Percentiles rank a stretch among this genome's conserved stretches.
These are phyloP conservation scores for Bonnemaisonia californica DNA, from an alignment of 31 red algal species.

Conservation along the genomic window DNA sequence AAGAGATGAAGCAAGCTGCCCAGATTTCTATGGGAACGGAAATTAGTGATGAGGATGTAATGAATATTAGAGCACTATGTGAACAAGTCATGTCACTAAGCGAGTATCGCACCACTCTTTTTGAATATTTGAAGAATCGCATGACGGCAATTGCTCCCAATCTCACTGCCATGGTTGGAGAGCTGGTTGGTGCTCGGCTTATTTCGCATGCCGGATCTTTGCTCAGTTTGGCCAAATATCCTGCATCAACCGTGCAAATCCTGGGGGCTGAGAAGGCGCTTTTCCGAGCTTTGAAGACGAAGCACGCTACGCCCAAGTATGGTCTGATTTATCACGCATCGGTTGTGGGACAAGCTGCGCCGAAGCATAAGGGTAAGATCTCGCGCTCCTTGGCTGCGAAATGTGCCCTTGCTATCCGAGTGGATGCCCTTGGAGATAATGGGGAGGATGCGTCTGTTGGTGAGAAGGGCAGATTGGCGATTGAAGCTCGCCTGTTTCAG, in stretches of 20 bases:
- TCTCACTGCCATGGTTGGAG: slow-evolving; percentile 96
- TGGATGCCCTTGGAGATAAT: slow-evolving; percentile 89
- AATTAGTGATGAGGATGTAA: slow-evolving; percentile 93
- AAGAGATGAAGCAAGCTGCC: slow-evolving; percentile 87
- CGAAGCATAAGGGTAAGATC: slow-evolving; percentile 97
- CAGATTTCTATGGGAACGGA: slow-evolving; percentile 98
- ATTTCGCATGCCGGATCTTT: slow-evolving; percentile 97
- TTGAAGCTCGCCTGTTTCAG: slow-evolving; percentile 71
- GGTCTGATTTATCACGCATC: slow-evolving; percentile 97
- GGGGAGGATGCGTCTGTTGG: slow-evolving; percentile 70
- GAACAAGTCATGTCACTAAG: slow-evolving; percentile 87
- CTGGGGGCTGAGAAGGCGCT: slow-evolving; percentile 98
- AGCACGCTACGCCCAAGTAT: slow-evolving; percentile 98
- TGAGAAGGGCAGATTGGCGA: slow-evolving; percentile 62
- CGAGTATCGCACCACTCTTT: slow-evolving; percentile 84
- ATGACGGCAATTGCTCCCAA: slow-evolving; percentile 97
- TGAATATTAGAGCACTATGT: slow-evolving; percentile 84
- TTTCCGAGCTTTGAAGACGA: slow-evolving; percentile 98
- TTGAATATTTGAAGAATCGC: slow-evolving; percentile 92
- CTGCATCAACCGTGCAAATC: slow-evolving; percentile 97
- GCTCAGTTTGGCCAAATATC: slow-evolving; percentile 89
- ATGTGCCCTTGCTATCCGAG: slow-evolving; percentile 81
- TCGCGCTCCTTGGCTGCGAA: slow-evolving; percentile 95
- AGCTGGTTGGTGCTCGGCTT: slow-evolving; percentile 92
- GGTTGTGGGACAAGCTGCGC: slow-evolving; percentile 87